phyloP scores from a whole-genome alignment of 805 yeast species.

The Saturnispora ahearnii region DNA sequence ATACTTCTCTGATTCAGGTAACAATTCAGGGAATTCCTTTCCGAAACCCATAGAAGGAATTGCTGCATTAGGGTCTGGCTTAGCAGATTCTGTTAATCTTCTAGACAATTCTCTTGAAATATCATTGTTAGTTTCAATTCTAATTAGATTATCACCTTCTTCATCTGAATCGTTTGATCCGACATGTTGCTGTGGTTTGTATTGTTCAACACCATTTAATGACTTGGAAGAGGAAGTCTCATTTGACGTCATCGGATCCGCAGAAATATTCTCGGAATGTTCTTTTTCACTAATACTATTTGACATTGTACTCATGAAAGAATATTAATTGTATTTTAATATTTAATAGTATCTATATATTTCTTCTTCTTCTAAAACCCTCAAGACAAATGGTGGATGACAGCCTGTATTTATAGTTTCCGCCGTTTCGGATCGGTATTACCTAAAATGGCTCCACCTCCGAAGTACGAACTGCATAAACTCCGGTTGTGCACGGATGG shows the following conservation, averaged over 20 bases:
- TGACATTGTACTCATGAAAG: neutral
- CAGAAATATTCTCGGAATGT: neutral
- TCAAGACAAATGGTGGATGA: neutral
- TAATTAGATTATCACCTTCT: slow-evolving; percentile 7
- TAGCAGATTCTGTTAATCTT: slow-evolving; percentile 33
- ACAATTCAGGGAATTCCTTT: slow-evolving; percentile 51
- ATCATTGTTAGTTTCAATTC: slow-evolving; percentile 16
- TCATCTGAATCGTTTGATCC: neutral
- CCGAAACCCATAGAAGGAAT: slow-evolving; percentile 60
- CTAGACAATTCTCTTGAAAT: slow-evolving; percentile 28
- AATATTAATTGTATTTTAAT: neutral
- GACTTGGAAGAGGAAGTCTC: neutral
- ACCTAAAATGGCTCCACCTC: neutral
- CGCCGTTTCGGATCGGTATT: neutral
- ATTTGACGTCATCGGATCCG: neutral
- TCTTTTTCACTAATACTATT: neutral
- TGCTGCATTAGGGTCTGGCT: slow-evolving; percentile 28
- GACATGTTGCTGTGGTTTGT: neutral
- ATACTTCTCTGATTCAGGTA: slow-evolving; percentile 47
- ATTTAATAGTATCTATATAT: neutral
- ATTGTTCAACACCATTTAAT: neutral
- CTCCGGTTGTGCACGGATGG: neutral
- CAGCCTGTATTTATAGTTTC: neutral
- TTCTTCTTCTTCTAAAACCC: neutral
- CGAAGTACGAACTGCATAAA: neutral